phyloP scores from a whole-genome alignment of 345 rosid species.

The Boechera retrofracta region DNA sequence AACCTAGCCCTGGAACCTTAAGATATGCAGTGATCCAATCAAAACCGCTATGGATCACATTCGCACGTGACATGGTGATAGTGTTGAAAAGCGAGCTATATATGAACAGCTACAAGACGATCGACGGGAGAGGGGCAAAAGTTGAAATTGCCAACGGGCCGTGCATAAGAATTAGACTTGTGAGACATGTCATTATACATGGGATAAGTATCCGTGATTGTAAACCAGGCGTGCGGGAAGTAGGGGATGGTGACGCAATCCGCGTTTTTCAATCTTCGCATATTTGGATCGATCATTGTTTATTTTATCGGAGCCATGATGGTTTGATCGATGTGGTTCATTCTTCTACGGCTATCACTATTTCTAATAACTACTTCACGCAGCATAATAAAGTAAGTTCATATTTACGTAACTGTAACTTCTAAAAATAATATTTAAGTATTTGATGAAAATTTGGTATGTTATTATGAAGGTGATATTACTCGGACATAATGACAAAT shows the following conservation, averaged over 20 bases:
- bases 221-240: slow-evolving; percentile 49
- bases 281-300: slow-evolving; percentile 85
- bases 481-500: slow-evolving; percentile 64
- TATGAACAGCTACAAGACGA: slow-evolving; percentile 78
- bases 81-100: slow-evolving; percentile 61
- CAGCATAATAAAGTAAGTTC: slow-evolving; percentile 66
- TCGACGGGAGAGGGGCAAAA: slow-evolving; percentile 79
- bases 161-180: slow-evolving; percentile 60
- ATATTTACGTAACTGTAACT: neutral
- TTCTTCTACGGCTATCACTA: slow-evolving; percentile 74
- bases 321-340: slow-evolving; percentile 75
- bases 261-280: slow-evolving; percentile 62
- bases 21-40: slow-evolving; percentile 68
- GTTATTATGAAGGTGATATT: slow-evolving; percentile 57
- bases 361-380: slow-evolving; percentile 70
- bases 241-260: slow-evolving; percentile 72
- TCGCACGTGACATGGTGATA: slow-evolving; percentile 74
- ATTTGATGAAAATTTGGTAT: slow-evolving; percentile 18
- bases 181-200: slow-evolving; percentile 74
- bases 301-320: slow-evolving; percentile 58
- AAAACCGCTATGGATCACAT: slow-evolving; percentile 75
- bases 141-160: slow-evolving; percentile 79
- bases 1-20: slow-evolving; percentile 72
- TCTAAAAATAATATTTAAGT: neutral
- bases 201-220: slow-evolving; percentile 79